Base-by-base conservation (phyloP, 2,329 filamentous ascomycete genomes). In the Chaetomium sp. region DNA sequence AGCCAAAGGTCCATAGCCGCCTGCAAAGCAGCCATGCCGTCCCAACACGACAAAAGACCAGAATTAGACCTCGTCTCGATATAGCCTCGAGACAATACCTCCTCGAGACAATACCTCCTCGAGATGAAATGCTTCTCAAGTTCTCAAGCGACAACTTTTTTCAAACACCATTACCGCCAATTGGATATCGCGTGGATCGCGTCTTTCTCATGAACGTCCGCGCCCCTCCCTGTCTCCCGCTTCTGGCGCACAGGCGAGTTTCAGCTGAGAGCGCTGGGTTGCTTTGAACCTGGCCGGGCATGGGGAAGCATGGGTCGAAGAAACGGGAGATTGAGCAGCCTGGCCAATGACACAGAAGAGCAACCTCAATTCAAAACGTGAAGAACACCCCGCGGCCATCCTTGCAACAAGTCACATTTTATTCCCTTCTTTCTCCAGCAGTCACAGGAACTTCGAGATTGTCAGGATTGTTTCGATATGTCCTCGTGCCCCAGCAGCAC, bases 241-340 rank as follows among this genome's bases (percentile, higher is more conserved):
- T 59, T 49, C 57, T 59, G 58, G 54, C 59, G 62, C 57, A 60
- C 58, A 61, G 60, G 62, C 62, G 61, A 62, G 63, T 65, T 65
- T 65, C 63, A 65, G 61, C 57, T 56, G 55, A 49, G 54, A 58
- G 54, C 56, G 60, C 59, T 61, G 52, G 56, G 54, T 38, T 46
- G 51, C 57, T 55, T 54, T 54, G 55, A 42, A 54, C 43, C 56
- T 59, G 55, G 56, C 56, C 51, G 56, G 54, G 55, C 44, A 52
- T 57, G 56, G 52, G 44, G 54, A 32, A 19, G 54, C 58, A 62
- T 51, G 62, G 61, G 60, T 55, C 49, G 37, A 49, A 48, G 58
- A 64, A 61, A 62, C 60, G 57, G 58, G 52, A 59, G 62, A 52
- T 52, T 52, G 51, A 53, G 54, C 27, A 32, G 42, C 48, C 50